Base-by-base conservation (phyloP, 495 filamentous ascomycete genomes). In the Neurospora sublineolata region DNA sequence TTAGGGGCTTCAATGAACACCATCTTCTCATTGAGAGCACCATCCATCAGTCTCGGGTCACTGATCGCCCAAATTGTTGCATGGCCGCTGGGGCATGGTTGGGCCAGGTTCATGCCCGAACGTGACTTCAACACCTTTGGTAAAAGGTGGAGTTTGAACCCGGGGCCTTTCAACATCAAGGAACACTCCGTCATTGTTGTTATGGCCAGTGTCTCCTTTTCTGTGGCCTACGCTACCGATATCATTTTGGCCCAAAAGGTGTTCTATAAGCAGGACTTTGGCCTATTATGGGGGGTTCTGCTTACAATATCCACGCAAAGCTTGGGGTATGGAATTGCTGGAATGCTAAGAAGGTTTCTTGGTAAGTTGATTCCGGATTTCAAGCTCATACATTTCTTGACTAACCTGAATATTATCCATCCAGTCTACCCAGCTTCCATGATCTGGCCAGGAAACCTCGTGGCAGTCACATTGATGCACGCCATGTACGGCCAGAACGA, bases 161-260 rank as follows among this genome's bases (percentile, higher is more conserved):
- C 89, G 7, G 89, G 91, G 12, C 89, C 88, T 52, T 94, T 94
- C 81, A 94, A 92, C 77, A 87, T 92, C 79, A 94, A 94, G 76
- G 90, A 93, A 76, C 91, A 94, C 82, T 86, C 89, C 7, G 82
- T 94, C 73, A 91, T 94, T 73, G 89, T 90, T 7, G 88, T 93
- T 73, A 94, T 93, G 91, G 87, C 87, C 8, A 84, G 83, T 70
- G 86, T 87, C 8, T 83, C 81, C 70, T 85, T 82, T 76, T 90
- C 80, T 75, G 87, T 88, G n/a, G 89, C 89, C 4, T 89, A 90
- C 67, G 88, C 89, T 23, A 92, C 89, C 3, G 89, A 92, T 72
- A 84, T 90, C 74, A 88, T 92, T 36, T 82, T 91, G 33, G 89
- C 90, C 0, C 86, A 90, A 76, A 74, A 83, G 33, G 79, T 89